Base-by-base conservation (phyloP, 1,139 yeast genomes). In the Debaryomycetaceae sp. region DNA sequence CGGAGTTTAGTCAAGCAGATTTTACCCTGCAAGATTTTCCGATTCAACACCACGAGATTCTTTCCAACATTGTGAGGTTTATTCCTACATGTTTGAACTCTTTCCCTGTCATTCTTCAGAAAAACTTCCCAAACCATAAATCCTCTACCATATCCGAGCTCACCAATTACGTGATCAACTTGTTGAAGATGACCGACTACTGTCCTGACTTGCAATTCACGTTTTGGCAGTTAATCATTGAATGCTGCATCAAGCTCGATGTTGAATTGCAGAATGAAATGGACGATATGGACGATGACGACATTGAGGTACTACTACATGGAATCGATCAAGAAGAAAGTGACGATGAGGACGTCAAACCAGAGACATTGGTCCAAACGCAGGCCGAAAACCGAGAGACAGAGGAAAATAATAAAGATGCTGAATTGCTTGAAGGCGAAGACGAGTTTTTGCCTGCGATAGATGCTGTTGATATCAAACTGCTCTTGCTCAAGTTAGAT, bases 261-360 rank as follows among this genome's bases (percentile, higher is more conserved):
- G 95, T 87, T n/a, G 97, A 86, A 51, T 62, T 87, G 35, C 95
- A 85, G 47, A 86, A 83, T 44, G 93, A 81, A 44, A 55, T 82
- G 37, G 95, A 83, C 40, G 94, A 83, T 39, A 60, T 79, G 32
- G 70, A 63, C 36, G 95, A 83, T 45, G 95, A 82, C 32, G 83
- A 76, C 34, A 72, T 74, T 27, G 79, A 77, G 24, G 79, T 70
- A 23, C 70, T 68, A 16, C 71, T 68, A n/a, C 70, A 66, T 23
- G 73, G 68, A 2, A 66, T 59, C 4, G 77, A 66, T 3, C 73
- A 62, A 1, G 58, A 49, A 5, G 58, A 50, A 12, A 53, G 41
- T 4, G 53, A 46, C 2, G 57, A 49, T 4, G 53, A 45, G 6
- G 53, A 44, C 13, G 45, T 37, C 4, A 40, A 36, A 2, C 41